These are phyloP conservation scores for Xylariaceae sp. DNA, from an alignment of 2,329 filamentous ascomycete genomes.

Conservation along the genomic window DNA sequence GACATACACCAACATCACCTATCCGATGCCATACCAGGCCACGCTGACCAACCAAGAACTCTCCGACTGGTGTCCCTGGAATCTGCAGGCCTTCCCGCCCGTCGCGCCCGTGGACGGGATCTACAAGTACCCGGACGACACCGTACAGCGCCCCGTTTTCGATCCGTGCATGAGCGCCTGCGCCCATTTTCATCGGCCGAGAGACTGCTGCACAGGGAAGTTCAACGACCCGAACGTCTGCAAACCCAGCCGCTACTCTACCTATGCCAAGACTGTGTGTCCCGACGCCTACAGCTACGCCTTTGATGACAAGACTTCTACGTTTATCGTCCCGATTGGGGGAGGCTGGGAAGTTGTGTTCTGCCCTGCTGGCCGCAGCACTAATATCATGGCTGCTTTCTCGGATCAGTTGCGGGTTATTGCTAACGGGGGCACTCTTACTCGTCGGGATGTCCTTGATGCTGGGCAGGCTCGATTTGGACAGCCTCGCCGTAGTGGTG, in stretches of 20 bases:
- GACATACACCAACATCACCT: constrained; percentile 60
- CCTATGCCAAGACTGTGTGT: constrained; percentile 67
- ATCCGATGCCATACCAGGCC: constrained; percentile 64
- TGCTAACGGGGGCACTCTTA: constrained; percentile 40
- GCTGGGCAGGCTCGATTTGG: too few species aligned
- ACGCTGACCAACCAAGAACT: constrained; percentile 54
- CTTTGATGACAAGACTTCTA: constrained; percentile 55
- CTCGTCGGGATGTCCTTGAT: constrained; percentile 30
- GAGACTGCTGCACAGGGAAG: constrained; percentile 71
- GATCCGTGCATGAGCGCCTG: constrained; percentile 76
- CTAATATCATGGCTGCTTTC: constrained; percentile 53
- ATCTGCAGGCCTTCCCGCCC: constrained; percentile 65
- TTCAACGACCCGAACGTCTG: constrained; percentile 61
- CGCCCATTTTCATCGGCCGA: constrained; percentile 59
- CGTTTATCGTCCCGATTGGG: constrained; percentile 60
- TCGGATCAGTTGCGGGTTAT: constrained; percentile 47
- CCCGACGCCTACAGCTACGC: constrained; percentile 82
- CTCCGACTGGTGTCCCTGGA: constrained; percentile 74
- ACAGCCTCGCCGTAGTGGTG: too few species aligned
- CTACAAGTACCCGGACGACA: constrained; percentile 76
- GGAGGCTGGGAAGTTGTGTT: constrained; percentile 76
- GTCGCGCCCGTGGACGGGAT: constrained; percentile 68
- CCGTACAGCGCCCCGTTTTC: constrained; percentile 65
- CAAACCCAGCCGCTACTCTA: constrained; percentile 63
- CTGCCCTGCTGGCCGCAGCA: constrained; percentile 62